Evolutionary conservation across 345 rosid species (phyloP).

Genomic region (Luvunga scandens): DNA sequence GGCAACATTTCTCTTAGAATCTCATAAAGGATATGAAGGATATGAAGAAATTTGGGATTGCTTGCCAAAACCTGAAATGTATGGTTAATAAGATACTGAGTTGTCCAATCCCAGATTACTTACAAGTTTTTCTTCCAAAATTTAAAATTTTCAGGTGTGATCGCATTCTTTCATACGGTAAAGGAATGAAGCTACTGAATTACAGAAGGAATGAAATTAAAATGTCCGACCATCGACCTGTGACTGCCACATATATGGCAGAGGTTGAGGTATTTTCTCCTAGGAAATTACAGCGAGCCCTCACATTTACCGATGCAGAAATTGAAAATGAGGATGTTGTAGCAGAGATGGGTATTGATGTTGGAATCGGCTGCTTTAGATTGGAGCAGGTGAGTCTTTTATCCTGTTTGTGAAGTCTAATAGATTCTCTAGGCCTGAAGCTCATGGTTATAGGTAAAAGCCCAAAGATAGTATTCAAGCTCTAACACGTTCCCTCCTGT

Average conservation of each 20-base stretch:
- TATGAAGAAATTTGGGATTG: background rate
- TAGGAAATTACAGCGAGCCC: slow-evolving; percentile 77
- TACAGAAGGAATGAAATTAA: slow-evolving; percentile 71
- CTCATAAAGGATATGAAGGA: background rate
- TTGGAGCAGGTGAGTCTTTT: slow-evolving; percentile 36
- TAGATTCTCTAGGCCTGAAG: background rate
- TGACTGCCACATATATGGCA: slow-evolving; percentile 69
- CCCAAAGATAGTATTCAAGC: background rate
- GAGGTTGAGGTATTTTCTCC: slow-evolving; percentile 86
- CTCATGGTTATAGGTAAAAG: background rate
- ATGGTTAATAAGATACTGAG: background rate
- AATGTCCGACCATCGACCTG: slow-evolving; percentile 95
- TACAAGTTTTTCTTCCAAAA: background rate
- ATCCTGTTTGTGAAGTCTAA: background rate
- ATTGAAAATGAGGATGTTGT: slow-evolving; percentile 49
- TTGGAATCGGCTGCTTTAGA: slow-evolving; percentile 30
- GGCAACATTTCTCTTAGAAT: background rate
- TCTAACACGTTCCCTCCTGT: background rate
- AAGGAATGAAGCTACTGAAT: slow-evolving; percentile 69
- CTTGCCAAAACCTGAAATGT: background rate
- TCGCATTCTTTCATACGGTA: slow-evolving; percentile 75
- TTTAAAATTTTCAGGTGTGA: slow-evolving; percentile 65
- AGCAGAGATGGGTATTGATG: slow-evolving; percentile 25
- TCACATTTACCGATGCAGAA: slow-evolving; percentile 87
- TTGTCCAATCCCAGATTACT: background rate